Conservation (phyloP, 2,329 filamentous ascomycete genomes). For the Beauveria bassiana region DNA sequence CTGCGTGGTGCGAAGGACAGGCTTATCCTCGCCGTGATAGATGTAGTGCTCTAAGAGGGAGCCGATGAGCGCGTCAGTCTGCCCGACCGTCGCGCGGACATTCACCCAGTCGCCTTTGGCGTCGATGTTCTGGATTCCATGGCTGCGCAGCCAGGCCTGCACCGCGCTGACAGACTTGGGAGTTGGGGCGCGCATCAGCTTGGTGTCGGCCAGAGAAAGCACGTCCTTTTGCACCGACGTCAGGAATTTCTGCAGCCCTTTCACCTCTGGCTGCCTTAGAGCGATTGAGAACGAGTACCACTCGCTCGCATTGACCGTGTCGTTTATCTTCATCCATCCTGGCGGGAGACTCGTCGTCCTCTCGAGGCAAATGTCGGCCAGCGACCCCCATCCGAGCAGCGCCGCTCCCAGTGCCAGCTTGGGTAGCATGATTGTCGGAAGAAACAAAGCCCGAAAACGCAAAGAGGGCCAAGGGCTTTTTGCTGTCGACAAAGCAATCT, state of each 20-base stretch:
- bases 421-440: background rate
- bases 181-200: constrained; percentile 27
- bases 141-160: constrained; percentile 32
- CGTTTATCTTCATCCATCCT: constrained; percentile 15
- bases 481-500: background rate
- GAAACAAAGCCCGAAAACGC: background rate
- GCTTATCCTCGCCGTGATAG: constrained; percentile 22
- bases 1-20: constrained; percentile 35
- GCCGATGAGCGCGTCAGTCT: constrained; percentile 33
- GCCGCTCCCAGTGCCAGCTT: constrained; percentile 5
- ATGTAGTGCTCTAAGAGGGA: constrained; percentile 34
- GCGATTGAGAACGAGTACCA: constrained; percentile 14
- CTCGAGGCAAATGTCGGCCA: constrained; percentile 7
- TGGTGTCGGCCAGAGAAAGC: constrained; percentile 29
- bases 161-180: constrained; percentile 28
- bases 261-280: constrained; percentile 13
- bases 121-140: constrained; percentile 26
- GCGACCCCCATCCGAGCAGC: constrained; percentile 2
- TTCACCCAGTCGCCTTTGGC: constrained; percentile 34
- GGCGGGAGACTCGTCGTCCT: constrained; percentile 6
- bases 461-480: background rate
- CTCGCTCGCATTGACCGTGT: constrained; percentile 17
- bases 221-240: constrained; percentile 20
- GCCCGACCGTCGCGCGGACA: constrained; percentile 32
- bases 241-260: constrained; percentile 11